These are phyloP conservation scores for Xylaria acuta DNA, from an alignment of 495 filamentous ascomycete species.

Conservation along the genomic window DNA sequence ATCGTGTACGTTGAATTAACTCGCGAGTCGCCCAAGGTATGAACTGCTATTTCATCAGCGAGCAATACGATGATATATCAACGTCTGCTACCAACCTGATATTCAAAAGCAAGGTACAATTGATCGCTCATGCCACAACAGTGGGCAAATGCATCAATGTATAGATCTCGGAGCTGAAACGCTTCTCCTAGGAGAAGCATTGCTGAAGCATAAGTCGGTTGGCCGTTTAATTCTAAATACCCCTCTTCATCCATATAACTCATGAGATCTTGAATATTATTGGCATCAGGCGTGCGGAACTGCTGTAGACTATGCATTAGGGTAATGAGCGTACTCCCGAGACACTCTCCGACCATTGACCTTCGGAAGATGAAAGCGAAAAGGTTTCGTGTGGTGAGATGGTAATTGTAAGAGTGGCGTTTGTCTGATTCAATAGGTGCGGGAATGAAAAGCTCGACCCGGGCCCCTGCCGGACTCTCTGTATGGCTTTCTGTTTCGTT, in stretches of 20 bases:
- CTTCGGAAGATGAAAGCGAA: constrained; percentile 68
- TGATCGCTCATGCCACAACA: constrained; percentile 70
- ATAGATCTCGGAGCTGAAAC: constrained; percentile 60
- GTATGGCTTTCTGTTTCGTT: constrained; percentile 19
- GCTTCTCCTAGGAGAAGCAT: constrained; percentile 67
- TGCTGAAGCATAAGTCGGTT: constrained; percentile 64
- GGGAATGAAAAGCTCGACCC: constrained; percentile 67
- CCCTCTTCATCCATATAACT: constrained; percentile 64
- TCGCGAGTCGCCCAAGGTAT: constrained; percentile 61
- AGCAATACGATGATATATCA: too few relatives aligned
- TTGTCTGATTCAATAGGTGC: constrained; percentile 56
- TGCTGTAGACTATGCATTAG: constrained; percentile 65
- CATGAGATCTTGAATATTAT: constrained; percentile 60
- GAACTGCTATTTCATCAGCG: constrained; percentile 45
- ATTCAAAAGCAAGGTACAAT: constrained; percentile 58
- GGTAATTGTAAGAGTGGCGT: constrained; percentile 60
- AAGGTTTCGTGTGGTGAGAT: constrained; percentile 71
- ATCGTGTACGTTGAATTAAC: constrained; percentile 63
- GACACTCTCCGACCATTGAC: constrained; percentile 64
- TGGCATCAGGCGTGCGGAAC: constrained; percentile 51
- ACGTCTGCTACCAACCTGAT: constrained; percentile 52
- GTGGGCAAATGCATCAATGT: constrained; percentile 69
- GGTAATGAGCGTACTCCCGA: constrained; percentile 62
- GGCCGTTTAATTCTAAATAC: constrained; percentile 65
- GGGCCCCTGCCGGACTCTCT: constrained; percentile 15